Evolutionary conservation across 495 filamentous ascomycete genomes (phyloP).

Genomic region (Penicillium lividum): DNA sequence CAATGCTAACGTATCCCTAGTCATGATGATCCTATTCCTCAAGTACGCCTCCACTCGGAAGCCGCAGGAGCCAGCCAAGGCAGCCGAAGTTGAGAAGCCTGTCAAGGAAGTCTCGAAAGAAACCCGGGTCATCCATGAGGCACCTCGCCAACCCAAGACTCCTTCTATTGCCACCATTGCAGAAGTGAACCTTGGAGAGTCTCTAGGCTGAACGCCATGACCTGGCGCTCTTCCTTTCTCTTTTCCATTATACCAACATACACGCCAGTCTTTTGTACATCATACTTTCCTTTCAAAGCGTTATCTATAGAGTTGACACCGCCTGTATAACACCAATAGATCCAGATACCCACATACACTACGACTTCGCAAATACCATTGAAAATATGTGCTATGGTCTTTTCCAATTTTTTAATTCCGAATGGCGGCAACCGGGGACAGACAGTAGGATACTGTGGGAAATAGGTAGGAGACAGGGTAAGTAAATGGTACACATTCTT

Average conservation of each 20-base stretch:
- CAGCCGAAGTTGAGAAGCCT: constrained; percentile 37
- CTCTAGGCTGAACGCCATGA: constrained; percentile 34
- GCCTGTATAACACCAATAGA: constrained; percentile 8
- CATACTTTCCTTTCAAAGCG: not conserved
- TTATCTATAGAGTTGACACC: not conserved
- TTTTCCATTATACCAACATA: not conserved
- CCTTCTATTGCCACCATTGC: constrained; percentile 20
- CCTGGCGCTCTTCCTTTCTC: not conserved
- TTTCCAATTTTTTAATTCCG: no score
- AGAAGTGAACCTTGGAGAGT: constrained; percentile 38
- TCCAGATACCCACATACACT: constrained; percentile 1
- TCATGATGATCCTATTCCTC: constrained; percentile 50
- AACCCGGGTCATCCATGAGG: constrained; percentile 24
- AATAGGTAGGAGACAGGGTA: no score
- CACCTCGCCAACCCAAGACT: constrained; percentile 9
- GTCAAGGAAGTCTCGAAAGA: constrained; percentile 33
- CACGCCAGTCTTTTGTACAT: not conserved
- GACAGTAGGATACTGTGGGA: no score
- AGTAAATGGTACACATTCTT: no score
- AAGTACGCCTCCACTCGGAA: constrained; percentile 45
- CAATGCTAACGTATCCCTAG: constrained; percentile 31
- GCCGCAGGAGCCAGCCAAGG: constrained; percentile 30
- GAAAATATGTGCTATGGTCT: not conserved
- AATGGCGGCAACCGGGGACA: no score
- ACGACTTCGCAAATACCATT: not conserved